Conservation (phyloP, 2,329 filamentous ascomycete species). For the Talaromyces piceae region DNA sequence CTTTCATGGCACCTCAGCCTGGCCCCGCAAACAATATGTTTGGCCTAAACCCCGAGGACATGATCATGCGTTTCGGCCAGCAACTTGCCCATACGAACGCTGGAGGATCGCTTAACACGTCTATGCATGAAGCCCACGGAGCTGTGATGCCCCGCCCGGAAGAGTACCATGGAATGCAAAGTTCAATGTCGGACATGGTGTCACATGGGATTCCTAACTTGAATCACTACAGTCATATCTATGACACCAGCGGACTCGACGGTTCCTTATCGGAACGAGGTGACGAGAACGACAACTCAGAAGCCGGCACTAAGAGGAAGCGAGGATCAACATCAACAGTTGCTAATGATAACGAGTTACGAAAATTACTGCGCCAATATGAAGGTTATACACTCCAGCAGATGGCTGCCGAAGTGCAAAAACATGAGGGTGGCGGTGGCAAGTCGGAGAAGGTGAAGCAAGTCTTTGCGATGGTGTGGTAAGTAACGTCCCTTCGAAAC, state of each 20-base stretch:
- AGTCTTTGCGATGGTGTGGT: constrained; percentile 48
- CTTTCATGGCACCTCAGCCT: constrained; percentile 32
- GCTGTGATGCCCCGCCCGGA: constrained; percentile 29
- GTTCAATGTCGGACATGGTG: constrained; percentile 28
- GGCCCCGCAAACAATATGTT: constrained; percentile 29
- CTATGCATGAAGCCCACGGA: constrained; percentile 31
- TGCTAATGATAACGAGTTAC: constrained; percentile 43
- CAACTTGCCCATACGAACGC: constrained; percentile 33
- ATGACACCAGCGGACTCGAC: constrained; percentile 34
- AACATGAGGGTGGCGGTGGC: constrained; percentile 42
- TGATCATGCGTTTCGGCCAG: constrained; percentile 39
- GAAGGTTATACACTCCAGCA: constrained; percentile 39
- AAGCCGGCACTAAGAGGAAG: constrained; percentile 37
- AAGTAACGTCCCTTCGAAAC: constrained; percentile 15
- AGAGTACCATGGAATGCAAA: constrained; percentile 31
- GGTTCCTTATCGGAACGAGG: constrained; percentile 35
- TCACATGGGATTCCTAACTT: constrained; percentile 24
- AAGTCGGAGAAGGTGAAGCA: constrained; percentile 47
- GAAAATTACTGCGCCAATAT: constrained; percentile 41
- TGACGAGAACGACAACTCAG: constrained; percentile 38
- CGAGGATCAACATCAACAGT: constrained; percentile 42
- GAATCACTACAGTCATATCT: constrained; percentile 32
- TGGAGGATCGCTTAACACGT: constrained; percentile 28
- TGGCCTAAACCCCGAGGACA: constrained; percentile 36
- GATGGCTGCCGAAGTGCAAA: constrained; percentile 43